Percentiles rank a stretch among this genome's conserved stretches.
These are phyloP conservation scores for Trichoderma orchidacearum DNA, from an alignment of 495 filamentous ascomycete species.

Conservation along the genomic window DNA sequence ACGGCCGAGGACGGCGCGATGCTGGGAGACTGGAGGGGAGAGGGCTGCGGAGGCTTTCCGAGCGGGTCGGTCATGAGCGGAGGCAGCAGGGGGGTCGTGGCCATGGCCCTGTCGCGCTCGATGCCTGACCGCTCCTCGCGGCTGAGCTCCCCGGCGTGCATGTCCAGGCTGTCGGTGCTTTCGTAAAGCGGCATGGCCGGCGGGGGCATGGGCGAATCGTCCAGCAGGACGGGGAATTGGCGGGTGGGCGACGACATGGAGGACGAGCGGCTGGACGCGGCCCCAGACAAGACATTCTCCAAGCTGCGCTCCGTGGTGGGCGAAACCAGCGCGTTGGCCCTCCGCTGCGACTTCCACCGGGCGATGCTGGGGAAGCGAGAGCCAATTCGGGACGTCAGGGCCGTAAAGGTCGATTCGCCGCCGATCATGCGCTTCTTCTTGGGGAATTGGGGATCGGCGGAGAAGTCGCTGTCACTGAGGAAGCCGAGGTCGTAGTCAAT, in stretches of 20 bases:
- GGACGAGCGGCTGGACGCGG: conserved; percentile 54
- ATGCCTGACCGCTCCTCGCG: conserved; percentile 29
- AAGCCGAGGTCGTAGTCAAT: conserved; percentile 48
- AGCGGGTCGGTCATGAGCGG: conserved; percentile 51
- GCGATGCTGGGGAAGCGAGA: conserved; percentile 62
- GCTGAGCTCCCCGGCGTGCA: conserved; percentile 46
- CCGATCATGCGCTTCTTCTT: conserved; percentile 50
- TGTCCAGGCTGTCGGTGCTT: conserved; percentile 20
- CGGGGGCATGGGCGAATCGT: not conserved
- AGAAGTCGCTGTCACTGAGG: conserved; percentile 45
- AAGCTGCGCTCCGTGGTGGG: conserved; percentile 32
- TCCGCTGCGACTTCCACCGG: conserved; percentile 46
- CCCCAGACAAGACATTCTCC: conserved; percentile 23
- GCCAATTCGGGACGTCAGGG: conserved; percentile 52
- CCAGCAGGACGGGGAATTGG: not conserved
- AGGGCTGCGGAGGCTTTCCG: conserved; percentile 21
- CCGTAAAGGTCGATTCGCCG: conserved; percentile 47
- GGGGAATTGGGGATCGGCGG: conserved; percentile 23
- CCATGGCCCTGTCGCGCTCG: conserved; percentile 47
- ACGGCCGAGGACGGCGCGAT: conserved; percentile 14
- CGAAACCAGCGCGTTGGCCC: conserved; percentile 24
- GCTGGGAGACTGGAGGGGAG: conserved; percentile 76
- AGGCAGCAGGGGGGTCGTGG: conserved; percentile 71
- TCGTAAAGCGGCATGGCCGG: conserved; percentile 55
- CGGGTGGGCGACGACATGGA: conserved; percentile 49